Percentiles rank a stretch among this genome's conserved stretches.
Evolutionary conservation across 768 basidiomycete genomes (phyloP).

Genomic region (Tulasnella sp.): DNA sequence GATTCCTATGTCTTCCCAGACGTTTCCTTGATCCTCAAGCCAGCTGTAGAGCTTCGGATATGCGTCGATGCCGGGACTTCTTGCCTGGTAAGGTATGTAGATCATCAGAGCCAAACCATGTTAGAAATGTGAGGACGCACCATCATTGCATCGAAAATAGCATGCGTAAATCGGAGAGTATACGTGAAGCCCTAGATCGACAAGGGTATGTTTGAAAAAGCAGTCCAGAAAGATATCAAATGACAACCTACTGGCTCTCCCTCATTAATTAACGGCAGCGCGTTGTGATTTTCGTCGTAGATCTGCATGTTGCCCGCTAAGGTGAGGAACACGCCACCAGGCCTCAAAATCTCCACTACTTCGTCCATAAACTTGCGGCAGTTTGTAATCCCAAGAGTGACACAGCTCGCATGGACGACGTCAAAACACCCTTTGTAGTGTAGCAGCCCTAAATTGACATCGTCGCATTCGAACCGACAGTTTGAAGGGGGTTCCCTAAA

Average conservation of each 20-base stretch:
- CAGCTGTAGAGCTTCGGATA: neutral
- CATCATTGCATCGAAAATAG: neutral
- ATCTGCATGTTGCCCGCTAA: slow-evolving; percentile 9
- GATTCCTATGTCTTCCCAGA: neutral
- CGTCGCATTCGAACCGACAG: slow-evolving; percentile 4
- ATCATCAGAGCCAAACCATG: neutral
- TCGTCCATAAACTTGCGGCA: neutral
- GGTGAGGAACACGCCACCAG: slow-evolving; percentile 13
- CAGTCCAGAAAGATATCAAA: neutral
- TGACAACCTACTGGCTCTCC: neutral
- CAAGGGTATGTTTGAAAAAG: neutral
- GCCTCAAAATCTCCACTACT: neutral
- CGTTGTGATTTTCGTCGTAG: slow-evolving; percentile 1
- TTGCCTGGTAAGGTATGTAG: neutral
- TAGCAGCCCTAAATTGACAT: slow-evolving; percentile 2
- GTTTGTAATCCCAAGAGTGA: neutral
- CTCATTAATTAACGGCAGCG: neutral
- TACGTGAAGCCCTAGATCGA: neutral
- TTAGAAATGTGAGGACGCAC: neutral
- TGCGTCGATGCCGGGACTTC: neutral
- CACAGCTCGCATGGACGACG: neutral
- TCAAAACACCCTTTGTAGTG: neutral
- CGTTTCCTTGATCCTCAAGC: neutral
- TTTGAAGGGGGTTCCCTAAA: neutral
- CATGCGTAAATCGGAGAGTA: neutral